Conservation (phyloP, 2,329 filamentous ascomycete species). For the Colletotrichum karsti region DNA sequence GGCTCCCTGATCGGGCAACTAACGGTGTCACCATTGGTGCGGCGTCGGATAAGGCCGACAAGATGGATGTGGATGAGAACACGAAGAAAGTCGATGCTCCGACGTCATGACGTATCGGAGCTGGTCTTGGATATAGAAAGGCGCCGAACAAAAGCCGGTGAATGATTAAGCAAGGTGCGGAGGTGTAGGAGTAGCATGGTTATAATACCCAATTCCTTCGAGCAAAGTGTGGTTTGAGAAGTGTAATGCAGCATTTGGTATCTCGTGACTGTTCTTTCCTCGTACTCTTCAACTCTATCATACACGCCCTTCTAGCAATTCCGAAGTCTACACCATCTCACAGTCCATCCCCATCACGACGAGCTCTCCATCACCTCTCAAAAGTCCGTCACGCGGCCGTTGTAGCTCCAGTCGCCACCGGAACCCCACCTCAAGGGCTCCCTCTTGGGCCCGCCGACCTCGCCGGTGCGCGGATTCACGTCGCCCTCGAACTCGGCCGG, state of each 20-base stretch:
- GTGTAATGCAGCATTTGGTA: slow-evolving; percentile 1
- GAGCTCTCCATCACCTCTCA: no score
- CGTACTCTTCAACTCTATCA: neutral
- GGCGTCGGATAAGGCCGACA: neutral
- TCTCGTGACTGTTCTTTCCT: neutral
- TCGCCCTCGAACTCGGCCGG: slow-evolving; percentile 94
- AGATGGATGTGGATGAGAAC: slow-evolving; percentile 12
- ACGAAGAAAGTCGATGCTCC: neutral
- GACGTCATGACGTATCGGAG: neutral
- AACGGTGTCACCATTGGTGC: neutral
- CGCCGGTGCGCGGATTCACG: slow-evolving; percentile 90
- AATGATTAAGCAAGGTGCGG: neutral
- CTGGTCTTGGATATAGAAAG: neutral
- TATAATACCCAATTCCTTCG: slow-evolving; percentile 24
- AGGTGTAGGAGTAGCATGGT: slow-evolving; percentile 26
- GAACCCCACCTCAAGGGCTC: slow-evolving; percentile 91
- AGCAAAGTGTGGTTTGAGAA: no score
- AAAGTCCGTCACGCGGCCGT: slow-evolving; percentile 95
- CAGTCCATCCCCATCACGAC: no score
- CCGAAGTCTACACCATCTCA: no score
- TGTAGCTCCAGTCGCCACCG: slow-evolving; percentile 86
- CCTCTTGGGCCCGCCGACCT: slow-evolving; percentile 97
- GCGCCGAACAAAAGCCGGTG: neutral
- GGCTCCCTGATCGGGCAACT: neutral
- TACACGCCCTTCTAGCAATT: no score